phyloP scores from a whole-genome alignment of 208 protist genomes.

The Angomonas ambiguus region DNA sequence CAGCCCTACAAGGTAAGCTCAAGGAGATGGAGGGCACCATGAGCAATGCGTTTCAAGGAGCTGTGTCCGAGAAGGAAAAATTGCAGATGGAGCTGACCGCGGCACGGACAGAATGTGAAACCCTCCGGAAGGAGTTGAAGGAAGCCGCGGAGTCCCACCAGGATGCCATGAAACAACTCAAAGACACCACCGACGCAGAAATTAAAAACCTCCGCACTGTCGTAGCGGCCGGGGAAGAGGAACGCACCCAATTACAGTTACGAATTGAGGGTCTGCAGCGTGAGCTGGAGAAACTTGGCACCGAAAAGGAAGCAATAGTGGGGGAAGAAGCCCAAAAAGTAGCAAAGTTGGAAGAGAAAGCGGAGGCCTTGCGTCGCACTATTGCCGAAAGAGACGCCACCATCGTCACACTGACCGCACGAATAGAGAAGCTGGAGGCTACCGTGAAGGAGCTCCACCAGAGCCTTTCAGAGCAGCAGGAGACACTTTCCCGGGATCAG shows the following conservation, averaged over 20 bases:
- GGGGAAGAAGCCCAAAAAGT: slow-evolving; percentile 14
- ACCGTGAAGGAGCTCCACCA: slow-evolving; percentile 7
- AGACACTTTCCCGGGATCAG: slow-evolving; percentile 1
- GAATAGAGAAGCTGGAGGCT: slow-evolving; percentile 8
- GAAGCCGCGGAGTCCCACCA: slow-evolving; percentile 5
- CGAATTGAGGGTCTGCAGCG: not conserved
- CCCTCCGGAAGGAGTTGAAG: not conserved
- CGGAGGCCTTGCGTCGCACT: slow-evolving; percentile 13
- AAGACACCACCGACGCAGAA: not conserved
- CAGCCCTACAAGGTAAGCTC: slow-evolving; percentile 17
- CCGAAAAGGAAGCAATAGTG: slow-evolving; percentile 5
- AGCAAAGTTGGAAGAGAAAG: slow-evolving; percentile 14
- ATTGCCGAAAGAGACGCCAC: slow-evolving; percentile 1
- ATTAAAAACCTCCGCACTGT: not conserved
- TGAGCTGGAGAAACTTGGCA: not conserved
- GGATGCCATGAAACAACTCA: not conserved
- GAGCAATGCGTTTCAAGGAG: slow-evolving; percentile 10
- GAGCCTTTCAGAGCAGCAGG: slow-evolving; percentile 9
- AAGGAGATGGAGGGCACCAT: slow-evolving; percentile 16
- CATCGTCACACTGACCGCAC: not conserved
- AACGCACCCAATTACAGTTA: not conserved
- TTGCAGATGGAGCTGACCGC: slow-evolving; percentile 22
- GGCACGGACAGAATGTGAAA: slow-evolving; percentile 13
- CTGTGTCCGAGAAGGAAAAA: slow-evolving; percentile 18
- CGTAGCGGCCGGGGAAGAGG: not conserved